Evolutionary conservation across 768 basidiomycete genomes (phyloP), one percentile per base, ranked within the genome.

Genomic region (Cantharellus anzutake): DNA sequence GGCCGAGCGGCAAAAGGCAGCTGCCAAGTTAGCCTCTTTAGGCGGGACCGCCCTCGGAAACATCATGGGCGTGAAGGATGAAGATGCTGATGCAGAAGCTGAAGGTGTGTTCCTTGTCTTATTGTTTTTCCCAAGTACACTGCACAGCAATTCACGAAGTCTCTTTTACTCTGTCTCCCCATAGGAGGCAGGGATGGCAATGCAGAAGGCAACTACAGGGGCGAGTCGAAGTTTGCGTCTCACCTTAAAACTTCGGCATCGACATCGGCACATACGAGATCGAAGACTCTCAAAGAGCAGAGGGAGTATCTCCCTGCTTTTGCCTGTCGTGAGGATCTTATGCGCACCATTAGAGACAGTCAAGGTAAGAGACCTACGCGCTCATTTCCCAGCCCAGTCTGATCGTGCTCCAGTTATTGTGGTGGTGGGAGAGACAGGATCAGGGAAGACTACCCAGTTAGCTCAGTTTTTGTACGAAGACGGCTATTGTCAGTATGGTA

Each of bases 381-480:
- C 56, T 3, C 48, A 20, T 50, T 38, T 56, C 42, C 5, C 39
- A 11, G 56, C 58, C 34, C 14, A 58, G 16, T 59, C 29, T 51
- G 58, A 37, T 34, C 4, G 41, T 39, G 40, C 39, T 29, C 4
- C 37, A 96, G 96, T 98, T 42, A 75, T 87, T 53, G 81, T 99
- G 60, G 90, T 98, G 42, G 87, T 99, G 44, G 96, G 96, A n/a
- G 96, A 99, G 71, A 99, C 96, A n/a, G 96, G 96, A 5, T 98
- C 94, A 0, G 96, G 96, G 3, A 99, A 99, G 73, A 99, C 96
- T 1, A 98, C 96, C 0, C 96, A 99, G 69, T 74, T 99, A 3
- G 75, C 88, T 0, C 96, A 99, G 68, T 99, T 91, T 72, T 70
- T 99, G 62, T 89, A 97, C 67, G 96, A 99, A 69, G 96, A 99